Base-by-base conservation (phyloP, 768 basidiomycete species). In the Gymnopilus junonius region DNA sequence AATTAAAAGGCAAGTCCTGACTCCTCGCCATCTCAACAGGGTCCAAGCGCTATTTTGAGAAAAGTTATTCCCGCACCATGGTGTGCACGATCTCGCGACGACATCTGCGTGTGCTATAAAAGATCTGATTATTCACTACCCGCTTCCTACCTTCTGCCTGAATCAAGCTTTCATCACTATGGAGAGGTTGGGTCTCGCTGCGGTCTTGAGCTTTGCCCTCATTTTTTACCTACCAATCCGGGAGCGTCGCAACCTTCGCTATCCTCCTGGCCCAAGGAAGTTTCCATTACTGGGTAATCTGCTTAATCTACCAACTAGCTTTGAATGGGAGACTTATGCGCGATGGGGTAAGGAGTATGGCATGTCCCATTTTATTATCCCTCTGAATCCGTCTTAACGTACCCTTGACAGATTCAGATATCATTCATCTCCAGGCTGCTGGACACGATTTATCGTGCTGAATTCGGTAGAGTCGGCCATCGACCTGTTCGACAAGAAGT, bases 401-500 rank as follows among this genome's bases (percentile, higher is more conserved):
- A 8, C 3, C 21, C 15, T 43, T 2, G 10, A 43, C 42, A 48
- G 45, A 48, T 11, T 48, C 23, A 15, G 45, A 48, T 25, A 27
- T 48, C 45, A 48, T 27, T 23, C 45, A 29, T 12, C 20, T 46
- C 20, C 45, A 25, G 14, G 45, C 45, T 2, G 25, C 12, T 27
- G 10, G 11, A 5, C 5, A 4, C 10, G 45, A 27, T 12, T 48
- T 8, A 25, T 48, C 20, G 25, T 37, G 14, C 31, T 31, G 0
- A 63, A 58, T 39, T 58, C 62, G 6, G 25, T n/a, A 8, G 62
- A 23, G 10, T 56, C 51, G 3, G 56, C 57, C 2, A 15, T 40
- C 5, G 56, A 63, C 6, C 46, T 63, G 8, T 57, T 63, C 15
- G 62, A 63, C 23, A 63, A 63, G 50, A 34, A 31, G 17, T 63